Evolutionary conservation across 2,329 filamentous ascomycete genomes (phyloP), one percentile per base, ranked within the genome.

Genomic region (Aspergillus uvarum): DNA sequence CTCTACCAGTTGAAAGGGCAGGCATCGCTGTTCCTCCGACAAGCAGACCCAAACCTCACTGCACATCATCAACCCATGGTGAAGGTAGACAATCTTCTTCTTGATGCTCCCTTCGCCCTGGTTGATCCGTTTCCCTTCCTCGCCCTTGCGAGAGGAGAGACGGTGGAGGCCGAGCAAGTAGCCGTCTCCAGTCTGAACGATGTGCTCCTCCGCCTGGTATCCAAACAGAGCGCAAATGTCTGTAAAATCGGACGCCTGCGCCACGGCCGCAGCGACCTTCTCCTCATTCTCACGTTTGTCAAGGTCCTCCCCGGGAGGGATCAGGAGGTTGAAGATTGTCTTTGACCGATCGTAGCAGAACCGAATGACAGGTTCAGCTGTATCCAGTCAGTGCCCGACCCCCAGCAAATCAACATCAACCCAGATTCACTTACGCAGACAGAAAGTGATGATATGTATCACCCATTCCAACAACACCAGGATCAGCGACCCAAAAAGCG

Each of bases 41-140:
- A 94, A 79, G 72, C 92, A 96, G 8, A 98, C 91, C 95, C 95
- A 99, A 35, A 99, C 94, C 76, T 99, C 95, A 68, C 92, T 96
- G 77, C 97, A 98, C 95, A 99, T 99, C 72, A 99, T 85, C 59
- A 99, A 83, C 8, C 94, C 95, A 76, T 99, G 95, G 72, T 99
- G 95, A 64, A 99, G 81, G 74, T 98, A 99, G 6, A 95, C 88
- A 52, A 98, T 91, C 67, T 88, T 90, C 80, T 97, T 97, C 76
- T 84, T 84, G 29, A 90, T 68, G 69, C 88, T 88, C 38, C 83
- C 82, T 1, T 83, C 82, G 0, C 82, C 80, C 54, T 82, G 80
- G 72, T 97, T 97, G 68, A 96, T 89, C 64, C 86, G 85, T 56
- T 83, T 79, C n/a, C 87, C 85, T 72, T 95, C 90, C 73, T 96